Percentiles rank a stretch among this genome's conserved stretches.
Conservation (phyloP, 345 rosid species). For the Bruguiera gymnorhiza region DNA sequence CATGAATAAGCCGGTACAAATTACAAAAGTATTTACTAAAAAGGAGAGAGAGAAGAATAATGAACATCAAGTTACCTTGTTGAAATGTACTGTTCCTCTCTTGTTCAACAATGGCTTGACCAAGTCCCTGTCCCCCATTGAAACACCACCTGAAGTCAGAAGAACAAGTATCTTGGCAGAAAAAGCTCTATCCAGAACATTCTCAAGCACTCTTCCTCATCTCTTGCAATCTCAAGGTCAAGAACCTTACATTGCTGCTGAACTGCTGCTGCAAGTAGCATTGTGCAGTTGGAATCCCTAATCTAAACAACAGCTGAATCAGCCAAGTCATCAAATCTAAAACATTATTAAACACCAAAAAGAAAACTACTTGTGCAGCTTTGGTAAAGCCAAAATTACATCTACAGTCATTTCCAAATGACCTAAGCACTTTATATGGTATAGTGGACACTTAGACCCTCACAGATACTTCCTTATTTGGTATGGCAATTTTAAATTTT, state of each 20-base stretch:
- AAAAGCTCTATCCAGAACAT: slow-evolving; percentile 52
- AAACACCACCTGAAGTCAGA: slow-evolving; percentile 94
- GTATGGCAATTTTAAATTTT: too few relatives aligned
- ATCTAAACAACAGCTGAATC: slow-evolving; percentile 44
- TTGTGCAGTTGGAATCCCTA: slow-evolving; percentile 93
- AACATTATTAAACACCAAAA: slow-evolving; percentile 10
- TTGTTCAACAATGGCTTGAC: slow-evolving; percentile 77
- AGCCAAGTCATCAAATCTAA: slow-evolving; percentile 17
- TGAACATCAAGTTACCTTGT: slow-evolving; percentile 46
- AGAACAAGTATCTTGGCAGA: slow-evolving; percentile 69
- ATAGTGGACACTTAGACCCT: not conserved
- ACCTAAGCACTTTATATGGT: too few relatives aligned
- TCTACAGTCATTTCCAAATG: too few relatives aligned
- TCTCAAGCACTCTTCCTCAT: slow-evolving; percentile 70
- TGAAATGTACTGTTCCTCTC: slow-evolving; percentile 67
- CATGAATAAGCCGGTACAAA: not conserved
- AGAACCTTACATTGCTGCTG: slow-evolving; percentile 74
- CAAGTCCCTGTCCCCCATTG: slow-evolving; percentile 97
- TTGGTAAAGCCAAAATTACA: not conserved
- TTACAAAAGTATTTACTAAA: too few relatives aligned
- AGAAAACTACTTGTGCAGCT: not conserved
- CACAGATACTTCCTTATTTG: too few relatives aligned
- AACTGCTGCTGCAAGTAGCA: slow-evolving; percentile 74
- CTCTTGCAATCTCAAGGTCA: slow-evolving; percentile 82
- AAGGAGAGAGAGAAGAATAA: not conserved